Percentiles rank a stretch among this genome's conserved stretches.
These are phyloP conservation scores for Geotrichum siamense DNA, from an alignment of 1,139 yeast species.

Conservation along the genomic window DNA sequence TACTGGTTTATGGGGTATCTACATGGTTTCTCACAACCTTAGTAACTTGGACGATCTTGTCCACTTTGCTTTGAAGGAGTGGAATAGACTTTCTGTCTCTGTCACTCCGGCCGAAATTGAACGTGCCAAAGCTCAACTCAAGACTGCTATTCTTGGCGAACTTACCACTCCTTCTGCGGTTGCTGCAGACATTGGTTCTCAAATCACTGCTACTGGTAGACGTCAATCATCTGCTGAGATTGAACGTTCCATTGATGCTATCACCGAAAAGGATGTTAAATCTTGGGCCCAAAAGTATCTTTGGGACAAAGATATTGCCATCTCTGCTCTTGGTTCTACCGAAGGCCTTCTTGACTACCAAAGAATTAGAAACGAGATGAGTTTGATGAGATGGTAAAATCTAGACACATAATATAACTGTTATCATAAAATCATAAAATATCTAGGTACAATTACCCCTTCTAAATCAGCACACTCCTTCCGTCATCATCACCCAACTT, in stretches of 20 bases:
- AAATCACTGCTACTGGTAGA: constrained; percentile 88
- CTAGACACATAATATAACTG: no score
- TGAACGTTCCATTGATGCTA: constrained; percentile 72
- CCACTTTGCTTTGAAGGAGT: constrained; percentile 73
- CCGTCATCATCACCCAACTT: no score
- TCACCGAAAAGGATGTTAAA: constrained; percentile 71
- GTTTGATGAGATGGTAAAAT: constrained; percentile 23
- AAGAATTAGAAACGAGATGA: constrained; percentile 44
- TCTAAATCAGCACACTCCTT: no score
- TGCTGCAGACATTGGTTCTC: constrained; percentile 97
- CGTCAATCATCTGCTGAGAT: constrained; percentile 89
- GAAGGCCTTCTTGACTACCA: constrained; percentile 53
- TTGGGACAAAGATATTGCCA: constrained; percentile 71
- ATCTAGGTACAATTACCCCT: no score
- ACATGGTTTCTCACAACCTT: constrained; percentile 72
- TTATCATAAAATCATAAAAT: no score
- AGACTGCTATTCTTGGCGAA: constrained; percentile 81
- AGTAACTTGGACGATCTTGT: constrained; percentile 59
- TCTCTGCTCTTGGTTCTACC: constrained; percentile 85
- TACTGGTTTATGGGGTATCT: constrained; percentile 95
- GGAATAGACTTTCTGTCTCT: constrained; percentile 79
- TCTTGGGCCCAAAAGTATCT: constrained; percentile 85
- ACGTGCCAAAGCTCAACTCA: constrained; percentile 88
- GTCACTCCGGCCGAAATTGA: constrained; percentile 83
- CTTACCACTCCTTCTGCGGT: constrained; percentile 92